Base-by-base conservation (phyloP, 2,329 filamentous ascomycete genomes). In the Beauveria sp. region DNA sequence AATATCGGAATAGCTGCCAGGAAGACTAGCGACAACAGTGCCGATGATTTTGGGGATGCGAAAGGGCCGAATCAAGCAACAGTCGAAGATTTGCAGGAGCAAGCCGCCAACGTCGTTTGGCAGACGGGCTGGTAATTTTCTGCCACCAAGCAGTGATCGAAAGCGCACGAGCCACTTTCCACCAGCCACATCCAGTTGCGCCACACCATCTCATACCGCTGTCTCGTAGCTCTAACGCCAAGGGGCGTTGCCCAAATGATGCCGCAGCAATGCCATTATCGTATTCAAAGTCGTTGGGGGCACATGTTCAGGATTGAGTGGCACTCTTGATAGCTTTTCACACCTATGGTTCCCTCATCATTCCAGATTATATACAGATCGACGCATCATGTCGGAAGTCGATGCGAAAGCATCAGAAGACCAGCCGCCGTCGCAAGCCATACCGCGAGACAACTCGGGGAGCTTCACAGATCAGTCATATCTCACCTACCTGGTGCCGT, bases 401-500 rank as follows among this genome's bases (percentile, higher is more conserved):
- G 51, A 51, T 34, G 51, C 60, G 31, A 51, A 16, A 43, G 34
- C 18, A 60, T 28, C 48, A 34, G 58, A 60, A 20, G 50, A 60
- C 12, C 26, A 34, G 8, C n/a, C 26, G 2, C 49, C 50, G 5
- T 40, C 50, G 14, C 57, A 52, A 24, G 28, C 40, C 18, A 22
- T 48, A 28, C 50, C 58, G 3, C 34, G 40, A 60, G 58, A 60
- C 43, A 65, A 66, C 53, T 63, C 68, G n/a, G 58, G 58, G 31
- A 65, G 69, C 66, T 83, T 88, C 69, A 75, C 84, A 52, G 82
- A 87, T 62, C 76, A 80, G 63, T 84, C 86, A 3, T 79, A 83
- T 62, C 75, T 89, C 61, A 80, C 80, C 43, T 87, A 87, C 66
- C 76, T 88, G 50, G 76, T 89, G 55, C 86, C 86, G 10, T 75